phyloP scores from a whole-genome alignment of 768 basidiomycete species.

The Suillus variegatus region DNA sequence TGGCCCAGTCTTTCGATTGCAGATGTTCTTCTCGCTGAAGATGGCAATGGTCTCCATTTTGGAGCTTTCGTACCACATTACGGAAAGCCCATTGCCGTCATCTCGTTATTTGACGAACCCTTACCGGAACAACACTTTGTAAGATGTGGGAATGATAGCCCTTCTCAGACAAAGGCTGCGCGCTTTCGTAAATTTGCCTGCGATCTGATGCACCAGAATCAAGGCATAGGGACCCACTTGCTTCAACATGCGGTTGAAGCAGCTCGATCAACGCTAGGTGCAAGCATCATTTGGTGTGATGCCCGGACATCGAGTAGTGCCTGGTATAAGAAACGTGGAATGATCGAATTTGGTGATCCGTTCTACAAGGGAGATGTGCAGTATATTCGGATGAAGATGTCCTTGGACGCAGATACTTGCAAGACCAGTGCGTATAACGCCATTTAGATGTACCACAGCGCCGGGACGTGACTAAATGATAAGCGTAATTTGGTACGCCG shows the following conservation, averaged over 20 bases:
- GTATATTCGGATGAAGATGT: slow-evolving; percentile 56
- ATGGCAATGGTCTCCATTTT: slow-evolving; percentile 50
- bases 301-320: slow-evolving; percentile 43
- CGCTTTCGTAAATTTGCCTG: slow-evolving; percentile 68
- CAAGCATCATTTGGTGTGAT: slow-evolving; percentile 57
- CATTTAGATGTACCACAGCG: neutral
- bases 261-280: slow-evolving; percentile 42
- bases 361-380: slow-evolving; percentile 58
- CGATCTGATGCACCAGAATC: slow-evolving; percentile 48
- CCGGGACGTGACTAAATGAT: slow-evolving; percentile 3
- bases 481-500: neutral
- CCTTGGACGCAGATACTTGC: slow-evolving; percentile 12
- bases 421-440: slow-evolving; percentile 2
- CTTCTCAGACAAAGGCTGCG: slow-evolving; percentile 22
- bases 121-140: slow-evolving; percentile 23
- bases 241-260: slow-evolving; percentile 42
- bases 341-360: slow-evolving; percentile 46
- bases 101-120: slow-evolving; percentile 55
- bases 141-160: slow-evolving; percentile 2
- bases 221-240: slow-evolving; percentile 53
- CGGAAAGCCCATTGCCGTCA: slow-evolving; percentile 48
- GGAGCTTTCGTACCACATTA: slow-evolving; percentile 50
- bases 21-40: slow-evolving; percentile 54
- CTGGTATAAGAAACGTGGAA: slow-evolving; percentile 58
- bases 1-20: slow-evolving; percentile 54